Evolutionary conservation across 441 rosid genomes (phyloP), one percentile per base, ranked within the genome.

Genomic region (Adansonia gregorii): DNA sequence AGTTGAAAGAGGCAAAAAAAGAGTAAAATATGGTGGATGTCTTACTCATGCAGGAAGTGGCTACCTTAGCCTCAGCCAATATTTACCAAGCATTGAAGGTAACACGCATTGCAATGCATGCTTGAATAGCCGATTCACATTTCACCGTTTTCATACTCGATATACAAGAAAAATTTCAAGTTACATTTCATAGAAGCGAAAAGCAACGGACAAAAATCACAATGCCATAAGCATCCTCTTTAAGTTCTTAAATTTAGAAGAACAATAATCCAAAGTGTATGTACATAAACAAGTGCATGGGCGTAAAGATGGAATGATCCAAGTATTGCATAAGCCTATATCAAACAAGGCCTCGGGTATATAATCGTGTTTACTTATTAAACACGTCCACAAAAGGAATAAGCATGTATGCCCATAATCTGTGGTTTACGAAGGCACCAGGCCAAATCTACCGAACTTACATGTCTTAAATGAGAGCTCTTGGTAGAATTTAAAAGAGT

Each of bases 31-130:
- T 24, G 81, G 78, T 41, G 74, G 72, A 63, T 49, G 60, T 55
- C 79, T 60, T 76, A 86, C 68, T 76, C 83, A 76, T 79, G 83
- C 79, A 80, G 83, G 73, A 52, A 68, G 77, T 81, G 45, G 81
- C 78, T 74, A 77, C 70, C 70, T 48, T 7, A 19, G 61, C 27
- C 24, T 55, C 17, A 17, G 9, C 60, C 60, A 55, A 64, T 35
- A 54, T 11, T 45, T 6, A 22, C 72, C 8, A 2, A 10, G 17
- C 22, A 24, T 7, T 22, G 15, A 24, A 70, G 24, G 12, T 14
- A 51, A 52, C 74, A 20, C 51, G 59, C 45, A 35, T 35, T 35
- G 39, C 3, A 22, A 27, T 51, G 61, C 61, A 71, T 52, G 58
- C 11, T 11, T 20, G 11, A 48, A 22, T 14, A 48, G 58, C 22